phyloP scores from a whole-genome alignment of 2,329 filamentous ascomycete genomes.

The Trichoderma sp. region DNA sequence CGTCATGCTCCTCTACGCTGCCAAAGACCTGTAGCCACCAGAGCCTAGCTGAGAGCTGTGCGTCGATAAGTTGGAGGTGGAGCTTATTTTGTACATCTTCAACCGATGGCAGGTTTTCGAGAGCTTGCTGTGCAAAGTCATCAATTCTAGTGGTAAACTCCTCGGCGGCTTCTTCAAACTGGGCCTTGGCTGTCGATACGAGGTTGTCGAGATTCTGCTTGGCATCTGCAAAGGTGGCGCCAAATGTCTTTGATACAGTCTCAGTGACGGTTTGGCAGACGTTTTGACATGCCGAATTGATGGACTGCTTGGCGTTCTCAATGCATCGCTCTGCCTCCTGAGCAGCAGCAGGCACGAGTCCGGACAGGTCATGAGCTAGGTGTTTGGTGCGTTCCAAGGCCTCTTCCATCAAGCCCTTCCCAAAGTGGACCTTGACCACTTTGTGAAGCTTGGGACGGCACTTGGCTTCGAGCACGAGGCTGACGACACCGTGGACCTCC shows the following conservation, averaged over 20 bases:
- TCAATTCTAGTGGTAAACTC: constrained; percentile 29
- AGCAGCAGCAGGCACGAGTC: constrained; percentile 44
- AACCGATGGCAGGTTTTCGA: constrained; percentile 29
- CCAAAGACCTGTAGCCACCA: constrained; percentile 59
- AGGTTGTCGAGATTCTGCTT: constrained; percentile 32
- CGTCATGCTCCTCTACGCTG: constrained; percentile 48
- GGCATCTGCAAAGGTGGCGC: constrained; percentile 29
- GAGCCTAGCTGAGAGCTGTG: constrained; percentile 58
- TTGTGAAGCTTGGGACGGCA: constrained; percentile 63
- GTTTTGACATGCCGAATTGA: constrained; percentile 37
- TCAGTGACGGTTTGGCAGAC: constrained; percentile 34
- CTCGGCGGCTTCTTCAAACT: constrained; percentile 27
- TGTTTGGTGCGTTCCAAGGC: constrained; percentile 48
- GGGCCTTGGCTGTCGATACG: constrained; percentile 28
- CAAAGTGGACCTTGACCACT: constrained; percentile 62
- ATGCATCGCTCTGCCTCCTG: constrained; percentile 43
- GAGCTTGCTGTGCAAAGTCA: constrained; percentile 27
- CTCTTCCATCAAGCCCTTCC: constrained; percentile 49
- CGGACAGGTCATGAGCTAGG: constrained; percentile 46
- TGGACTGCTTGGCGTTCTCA: constrained; percentile 39
- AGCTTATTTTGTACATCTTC: constrained; percentile 43
- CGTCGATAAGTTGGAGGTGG: constrained; percentile 50
- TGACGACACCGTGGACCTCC: constrained; percentile 60
- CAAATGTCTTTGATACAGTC: constrained; percentile 32
- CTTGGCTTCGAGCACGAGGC: constrained; percentile 59